These are phyloP conservation scores for Physocladia obscura DNA, from an alignment of 192 early-diverging fungal genomes.

Conservation along the genomic window DNA sequence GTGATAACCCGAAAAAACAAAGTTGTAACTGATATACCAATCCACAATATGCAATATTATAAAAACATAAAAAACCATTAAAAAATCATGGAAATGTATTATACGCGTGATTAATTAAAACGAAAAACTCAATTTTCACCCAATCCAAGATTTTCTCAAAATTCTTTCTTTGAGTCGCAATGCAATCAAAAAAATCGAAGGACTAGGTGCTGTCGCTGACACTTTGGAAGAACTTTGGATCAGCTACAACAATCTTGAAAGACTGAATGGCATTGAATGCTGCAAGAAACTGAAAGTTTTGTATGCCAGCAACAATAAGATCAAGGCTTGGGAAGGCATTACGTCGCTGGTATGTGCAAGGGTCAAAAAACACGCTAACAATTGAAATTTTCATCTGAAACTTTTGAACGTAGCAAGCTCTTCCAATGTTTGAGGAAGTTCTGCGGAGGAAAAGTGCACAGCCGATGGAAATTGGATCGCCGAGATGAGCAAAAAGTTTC, in stretches of 20 bases:
- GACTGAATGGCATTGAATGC: conserved; percentile 55
- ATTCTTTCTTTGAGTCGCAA: conserved; percentile 57
- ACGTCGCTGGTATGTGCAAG: conserved; percentile 31
- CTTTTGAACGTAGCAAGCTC: conserved; percentile 25
- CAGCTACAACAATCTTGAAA: conserved; percentile 55
- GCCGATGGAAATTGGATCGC: conserved; percentile 55
- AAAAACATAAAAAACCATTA: no score
- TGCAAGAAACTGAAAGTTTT: conserved; percentile 63
- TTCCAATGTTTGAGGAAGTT: conserved; percentile 52
- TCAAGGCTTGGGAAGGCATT: conserved; percentile 56
- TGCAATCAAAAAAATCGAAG: conserved; percentile 59
- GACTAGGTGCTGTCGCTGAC: conserved; percentile 55
- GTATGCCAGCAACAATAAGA: conserved; percentile 59
- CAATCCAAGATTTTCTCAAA: conserved; percentile 32
- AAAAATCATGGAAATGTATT: no score
- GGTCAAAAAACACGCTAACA: neutral
- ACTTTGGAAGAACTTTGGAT: conserved; percentile 62
- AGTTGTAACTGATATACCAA: no score
- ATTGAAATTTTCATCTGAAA: no score
- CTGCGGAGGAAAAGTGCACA: conserved; percentile 56
- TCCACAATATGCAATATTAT: no score
- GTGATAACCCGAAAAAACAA: no score
- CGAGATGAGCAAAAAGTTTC: conserved; percentile 54
- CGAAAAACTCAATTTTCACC: no score
- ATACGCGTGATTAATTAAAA: no score